Base-by-base conservation (phyloP, 1,139 yeast genomes). In the Pichia sp. region DNA sequence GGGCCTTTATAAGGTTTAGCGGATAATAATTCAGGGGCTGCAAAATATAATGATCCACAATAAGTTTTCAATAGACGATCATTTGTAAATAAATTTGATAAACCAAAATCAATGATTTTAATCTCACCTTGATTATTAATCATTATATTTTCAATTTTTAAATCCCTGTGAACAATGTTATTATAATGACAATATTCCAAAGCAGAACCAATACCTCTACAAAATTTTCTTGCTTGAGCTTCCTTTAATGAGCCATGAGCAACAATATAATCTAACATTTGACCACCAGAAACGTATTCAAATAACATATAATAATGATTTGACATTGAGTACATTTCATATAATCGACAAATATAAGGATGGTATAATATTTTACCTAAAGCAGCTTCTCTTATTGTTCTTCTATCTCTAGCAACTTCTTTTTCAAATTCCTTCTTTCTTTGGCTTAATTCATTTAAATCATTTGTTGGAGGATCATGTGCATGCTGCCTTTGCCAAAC, bases 241-340 rank as follows among this genome's bases (percentile, higher is more conserved):
- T 94, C 99, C 66, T 90, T 88, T 58, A 94, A 73, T 6, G 95
- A 84, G 1, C 98, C 98, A 67, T 94, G 98, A 32, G 96, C 85
- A 54, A 94, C 96, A 56, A 94, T 94, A 65, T 92, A 92, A 69
- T 94, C 99, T 54, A 94, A 77, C 88, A 94, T 81, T 68, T 94
- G 98, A 35, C 98, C 98, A 39, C 98, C 99, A 40, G 94, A 86
- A 23, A 94, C 95, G 62, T 89, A 92, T 65, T 94, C 99, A 67
- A 92, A 92, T 49, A 94, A 74, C 95, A 94, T 89, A 68, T 94
- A 94, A 68, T 86, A 92, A 65, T 94, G 98, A 57, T 89, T 88
- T 12, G 97, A 86, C 97, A 92, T 90, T 26, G 96, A 86, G 53
- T 89, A 89, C 76, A 92, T 88, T 67, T 92, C 98, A 66, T 87